phyloP scores from a whole-genome alignment of 257 asterid genomes.

The Eustoma russellianum region DNA sequence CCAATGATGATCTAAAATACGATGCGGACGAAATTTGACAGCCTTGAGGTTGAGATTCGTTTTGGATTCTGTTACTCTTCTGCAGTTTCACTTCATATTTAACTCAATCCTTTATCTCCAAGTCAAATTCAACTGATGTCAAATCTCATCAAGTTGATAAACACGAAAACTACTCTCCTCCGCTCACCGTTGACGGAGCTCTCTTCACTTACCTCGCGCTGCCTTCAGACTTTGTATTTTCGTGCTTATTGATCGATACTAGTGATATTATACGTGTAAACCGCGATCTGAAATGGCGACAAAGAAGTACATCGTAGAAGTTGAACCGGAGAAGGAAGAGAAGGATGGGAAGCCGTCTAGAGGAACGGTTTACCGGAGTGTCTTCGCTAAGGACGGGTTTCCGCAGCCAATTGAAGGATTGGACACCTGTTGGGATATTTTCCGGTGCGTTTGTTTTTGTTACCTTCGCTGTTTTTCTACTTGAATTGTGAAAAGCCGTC shows the following conservation, averaged over 20 bases:
- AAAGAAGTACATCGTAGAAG: slow-evolving; percentile 39
- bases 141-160: neutral
- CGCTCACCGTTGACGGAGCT: too few species aligned
- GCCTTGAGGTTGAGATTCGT: neutral
- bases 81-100: neutral
- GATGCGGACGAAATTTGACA: neutral
- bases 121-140: neutral
- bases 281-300: slow-evolving; percentile 31
- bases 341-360: slow-evolving; percentile 65
- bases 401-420: slow-evolving; percentile 64
- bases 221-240: neutral
- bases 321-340: slow-evolving; percentile 74
- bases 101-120: neutral
- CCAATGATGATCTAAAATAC: neutral
- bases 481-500: too few species aligned
- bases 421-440: slow-evolving; percentile 88
- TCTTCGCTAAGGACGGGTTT: slow-evolving; percentile 70
- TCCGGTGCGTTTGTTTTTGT: slow-evolving; percentile 55
- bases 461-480: neutral
- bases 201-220: neutral
- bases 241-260: neutral
- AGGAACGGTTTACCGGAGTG: slow-evolving; percentile 81
- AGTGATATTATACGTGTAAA: slow-evolving; percentile 2
- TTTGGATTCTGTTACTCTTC: neutral
- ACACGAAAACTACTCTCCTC: neutral